Evolutionary conservation across 1,139 yeast species (phyloP).

Genomic region (Pichia terricola): DNA sequence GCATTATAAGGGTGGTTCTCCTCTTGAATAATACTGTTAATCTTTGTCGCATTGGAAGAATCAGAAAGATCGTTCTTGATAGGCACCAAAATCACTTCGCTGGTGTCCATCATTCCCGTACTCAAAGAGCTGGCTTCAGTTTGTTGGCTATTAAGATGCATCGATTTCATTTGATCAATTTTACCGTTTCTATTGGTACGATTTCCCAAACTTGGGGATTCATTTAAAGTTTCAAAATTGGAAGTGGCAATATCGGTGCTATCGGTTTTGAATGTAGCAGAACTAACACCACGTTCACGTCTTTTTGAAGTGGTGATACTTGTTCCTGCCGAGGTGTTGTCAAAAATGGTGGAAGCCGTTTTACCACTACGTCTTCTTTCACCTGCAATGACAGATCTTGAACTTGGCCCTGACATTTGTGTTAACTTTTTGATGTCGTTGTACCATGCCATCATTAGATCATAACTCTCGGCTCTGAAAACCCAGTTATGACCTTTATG

Average conservation of each 20-base stretch:
- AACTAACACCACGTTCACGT: slow-evolving; percentile 11
- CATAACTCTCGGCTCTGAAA: slow-evolving; percentile 74
- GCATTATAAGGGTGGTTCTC: slow-evolving; percentile 2
- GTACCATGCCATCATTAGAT: slow-evolving; percentile 77
- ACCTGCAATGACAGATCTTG: slow-evolving; percentile 34
- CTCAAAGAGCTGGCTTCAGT: slow-evolving; percentile 7
- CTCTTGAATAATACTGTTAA: neutral
- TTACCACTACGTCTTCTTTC: slow-evolving; percentile 24
- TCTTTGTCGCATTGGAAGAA: neutral
- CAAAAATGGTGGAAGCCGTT: neutral
- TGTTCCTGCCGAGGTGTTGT: slow-evolving; percentile 6
- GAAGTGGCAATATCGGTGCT: slow-evolving; percentile 5
- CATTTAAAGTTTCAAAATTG: neutral
- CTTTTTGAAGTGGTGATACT: slow-evolving; percentile 4
- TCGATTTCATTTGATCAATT: neutral
- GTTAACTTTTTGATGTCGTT: slow-evolving; percentile 64
- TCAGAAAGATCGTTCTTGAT: slow-evolving; percentile 2
- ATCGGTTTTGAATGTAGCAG: slow-evolving; percentile 8
- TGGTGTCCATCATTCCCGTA: slow-evolving; percentile 10
- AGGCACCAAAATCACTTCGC: slow-evolving; percentile 13
- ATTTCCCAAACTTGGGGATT: neutral
- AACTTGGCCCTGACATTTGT: slow-evolving; percentile 43
- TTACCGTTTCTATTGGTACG: neutral
- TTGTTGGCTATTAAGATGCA: neutral
- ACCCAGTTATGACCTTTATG: slow-evolving; percentile 89